phyloP scores from a whole-genome alignment of 2,329 filamentous ascomycete species.

The Aspergillus aculeatinus region DNA sequence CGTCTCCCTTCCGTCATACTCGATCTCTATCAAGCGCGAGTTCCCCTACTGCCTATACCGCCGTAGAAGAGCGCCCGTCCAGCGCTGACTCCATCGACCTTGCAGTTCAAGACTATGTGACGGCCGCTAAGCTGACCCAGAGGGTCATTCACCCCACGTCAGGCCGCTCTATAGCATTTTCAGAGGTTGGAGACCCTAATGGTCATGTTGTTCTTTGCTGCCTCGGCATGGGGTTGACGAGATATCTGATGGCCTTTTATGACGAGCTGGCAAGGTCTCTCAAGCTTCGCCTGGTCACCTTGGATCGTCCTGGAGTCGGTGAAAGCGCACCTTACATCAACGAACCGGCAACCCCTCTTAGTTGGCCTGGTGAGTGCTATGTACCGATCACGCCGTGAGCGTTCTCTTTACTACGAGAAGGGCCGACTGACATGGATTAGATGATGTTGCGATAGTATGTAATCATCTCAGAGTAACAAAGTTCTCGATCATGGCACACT shows the following conservation, averaged over 20 bases:
- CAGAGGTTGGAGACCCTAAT: constrained; percentile 89
- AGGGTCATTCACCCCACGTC: constrained; percentile 84
- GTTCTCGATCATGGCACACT: constrained; percentile 94
- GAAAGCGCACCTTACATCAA: constrained; percentile 84
- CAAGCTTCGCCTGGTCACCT: constrained; percentile 85
- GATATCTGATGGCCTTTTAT: constrained; percentile 96
- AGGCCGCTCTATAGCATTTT: constrained; percentile 87
- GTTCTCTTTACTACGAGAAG: background rate
- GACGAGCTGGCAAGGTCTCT: constrained; percentile 89
- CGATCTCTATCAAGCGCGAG: constrained; percentile 41
- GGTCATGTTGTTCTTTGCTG: constrained; percentile 94
- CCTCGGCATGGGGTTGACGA: constrained; percentile 94
- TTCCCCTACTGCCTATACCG: constrained; percentile 43
- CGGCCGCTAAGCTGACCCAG: constrained; percentile 79
- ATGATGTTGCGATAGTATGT: constrained; percentile 91
- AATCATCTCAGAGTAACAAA: constrained; percentile 88
- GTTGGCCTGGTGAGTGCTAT: constrained; percentile 76
- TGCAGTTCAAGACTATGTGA: constrained; percentile 80
- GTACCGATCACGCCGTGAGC: background rate
- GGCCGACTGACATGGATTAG: constrained; percentile 31
- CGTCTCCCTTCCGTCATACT: constrained; percentile 31
- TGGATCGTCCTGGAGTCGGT: constrained; percentile 89
- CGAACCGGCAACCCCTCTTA: constrained; percentile 78
- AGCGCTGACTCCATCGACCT: constrained; percentile 87
- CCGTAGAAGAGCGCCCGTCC: constrained; percentile 68